Percentiles rank a stretch among this genome's conserved stretches.
These are phyloP conservation scores for Syzygium grande DNA, from an alignment of 345 rosid genomes.

Conservation along the genomic window DNA sequence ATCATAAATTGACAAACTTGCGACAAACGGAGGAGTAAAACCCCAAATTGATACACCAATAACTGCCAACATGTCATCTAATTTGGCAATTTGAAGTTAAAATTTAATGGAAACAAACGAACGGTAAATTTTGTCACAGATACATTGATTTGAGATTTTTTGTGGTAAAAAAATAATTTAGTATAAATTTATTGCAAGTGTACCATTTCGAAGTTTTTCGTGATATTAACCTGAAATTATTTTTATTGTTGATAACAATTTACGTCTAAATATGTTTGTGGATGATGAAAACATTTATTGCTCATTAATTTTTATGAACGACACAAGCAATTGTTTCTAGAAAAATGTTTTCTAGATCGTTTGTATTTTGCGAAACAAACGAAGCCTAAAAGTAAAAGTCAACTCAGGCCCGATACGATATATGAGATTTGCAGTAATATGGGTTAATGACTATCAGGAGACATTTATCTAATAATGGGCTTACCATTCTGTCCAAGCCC, in stretches of 20 bases:
- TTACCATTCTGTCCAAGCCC: not conserved
- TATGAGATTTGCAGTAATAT: not conserved
- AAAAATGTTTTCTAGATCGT: not conserved
- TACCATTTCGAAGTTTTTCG: too few species aligned
- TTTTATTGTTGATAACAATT: not conserved
- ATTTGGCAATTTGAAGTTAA: too few species aligned
- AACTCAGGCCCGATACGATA: not conserved
- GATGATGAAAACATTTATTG: rapidly evolving
- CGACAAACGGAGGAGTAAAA: too few species aligned
- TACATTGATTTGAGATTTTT: too few species aligned
- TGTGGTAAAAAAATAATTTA: too few species aligned
- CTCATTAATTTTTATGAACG: not conserved
- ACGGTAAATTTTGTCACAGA: too few species aligned
- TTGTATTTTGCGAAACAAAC: not conserved
- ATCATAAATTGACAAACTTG: too few species aligned
- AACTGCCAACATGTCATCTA: too few species aligned
- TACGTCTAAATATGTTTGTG: not conserved
- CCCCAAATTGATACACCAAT: too few species aligned
- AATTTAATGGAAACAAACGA: too few species aligned
- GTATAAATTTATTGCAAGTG: too few species aligned
- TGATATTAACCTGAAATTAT: not conserved
- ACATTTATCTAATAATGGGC: not conserved
- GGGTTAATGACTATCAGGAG: not conserved
- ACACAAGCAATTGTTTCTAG: not conserved
- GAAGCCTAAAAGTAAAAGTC: too few species aligned